Base-by-base conservation (phyloP, 2,329 filamentous ascomycete species). In the Talaromyces sp. region DNA sequence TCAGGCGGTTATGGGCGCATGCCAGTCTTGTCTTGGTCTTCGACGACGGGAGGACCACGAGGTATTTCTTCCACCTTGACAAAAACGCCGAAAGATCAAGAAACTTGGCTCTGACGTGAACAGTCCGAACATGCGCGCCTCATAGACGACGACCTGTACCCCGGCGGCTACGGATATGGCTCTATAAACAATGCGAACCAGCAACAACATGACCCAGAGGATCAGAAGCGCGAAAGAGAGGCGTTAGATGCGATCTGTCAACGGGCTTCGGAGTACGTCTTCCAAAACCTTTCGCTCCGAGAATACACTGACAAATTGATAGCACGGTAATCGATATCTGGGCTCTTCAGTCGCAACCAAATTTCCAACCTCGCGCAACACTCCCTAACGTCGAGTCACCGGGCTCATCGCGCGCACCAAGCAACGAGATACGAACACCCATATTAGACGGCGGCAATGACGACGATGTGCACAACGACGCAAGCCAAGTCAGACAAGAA, bases 191-290 rank as follows among this genome's bases (percentile, higher is more conserved):
- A 76, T 23, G 67, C 69, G 18, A 72, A 74, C 16, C 75, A 76
- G 42, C 66, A 67, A 28, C 74, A 78, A 33, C 73, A 76, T 3
- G 77, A 80, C 67, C 71, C 76, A 5, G 76, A 79, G 65, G 74
- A 75, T 62, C 65, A 77, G 64, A 77, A 75, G 64, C 76, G 76
- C 39, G 78, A 80, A 65, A 70, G 77, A 46, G 78, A 80, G 67
- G 78, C 77, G 7, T 67, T 80, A 44, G 77, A 80, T 64, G 75
- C 76, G 4, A 80, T 80, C 65, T 80, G 78, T 67, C 78, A 80
- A 66, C 72, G 75, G 55, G 75, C 78, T 60, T 80, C 78, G n/a
- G 78, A 80, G 78, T 80, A 65, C n/a, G 52, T 44, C 12, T 5
- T 14, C 18, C 18, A 9, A 1, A 16, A n/a, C n/a, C n/a, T 5